These are phyloP conservation scores for Fomitopsis schrenkii DNA, from an alignment of 1,284 basidiomycete genomes.

Conservation along the genomic window DNA sequence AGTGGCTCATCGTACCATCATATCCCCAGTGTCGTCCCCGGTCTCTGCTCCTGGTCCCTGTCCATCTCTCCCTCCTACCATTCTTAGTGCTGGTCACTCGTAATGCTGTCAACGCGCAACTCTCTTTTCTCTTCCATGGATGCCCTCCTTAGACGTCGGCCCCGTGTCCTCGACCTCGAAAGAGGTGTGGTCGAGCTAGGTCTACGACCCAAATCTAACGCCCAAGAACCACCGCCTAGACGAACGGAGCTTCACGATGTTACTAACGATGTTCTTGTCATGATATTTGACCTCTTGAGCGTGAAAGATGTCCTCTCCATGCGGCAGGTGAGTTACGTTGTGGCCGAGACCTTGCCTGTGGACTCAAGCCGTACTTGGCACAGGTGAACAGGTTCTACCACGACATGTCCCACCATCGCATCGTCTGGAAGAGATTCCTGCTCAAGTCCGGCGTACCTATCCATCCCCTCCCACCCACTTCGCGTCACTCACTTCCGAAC, in stretches of 20 bases:
- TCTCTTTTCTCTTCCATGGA: neutral
- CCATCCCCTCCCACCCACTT: conserved; percentile 61
- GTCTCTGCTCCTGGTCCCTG: neutral
- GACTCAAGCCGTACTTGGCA: neutral
- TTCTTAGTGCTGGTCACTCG: conserved; percentile 8
- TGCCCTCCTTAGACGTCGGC: neutral
- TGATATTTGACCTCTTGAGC: conserved; percentile 12
- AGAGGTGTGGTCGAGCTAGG: neutral
- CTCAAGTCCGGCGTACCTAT: conserved; percentile 46
- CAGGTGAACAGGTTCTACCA: conserved; percentile 18
- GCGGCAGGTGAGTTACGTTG: conserved; percentile 12
- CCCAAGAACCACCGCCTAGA: neutral
- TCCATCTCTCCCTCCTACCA: neutral
- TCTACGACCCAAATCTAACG: neutral
- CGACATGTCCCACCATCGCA: conserved; percentile 47
- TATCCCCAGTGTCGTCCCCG: neutral
- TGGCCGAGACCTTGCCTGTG: neutral
- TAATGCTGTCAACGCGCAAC: neutral
- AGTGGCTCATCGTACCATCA: neutral
- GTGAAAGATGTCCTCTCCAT: conserved; percentile 15
- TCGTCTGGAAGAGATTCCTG: conserved; percentile 67
- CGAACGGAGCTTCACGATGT: conserved; percentile 12
- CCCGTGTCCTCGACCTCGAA: neutral
- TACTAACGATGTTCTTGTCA: conserved; percentile 17
- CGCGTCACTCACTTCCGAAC: conserved; percentile 37